Percentiles rank a stretch among this genome's conserved stretches.
Evolutionary conservation across 2,329 filamentous ascomycete genomes (phyloP).

Genomic region (Apiospora phragmitis): DNA sequence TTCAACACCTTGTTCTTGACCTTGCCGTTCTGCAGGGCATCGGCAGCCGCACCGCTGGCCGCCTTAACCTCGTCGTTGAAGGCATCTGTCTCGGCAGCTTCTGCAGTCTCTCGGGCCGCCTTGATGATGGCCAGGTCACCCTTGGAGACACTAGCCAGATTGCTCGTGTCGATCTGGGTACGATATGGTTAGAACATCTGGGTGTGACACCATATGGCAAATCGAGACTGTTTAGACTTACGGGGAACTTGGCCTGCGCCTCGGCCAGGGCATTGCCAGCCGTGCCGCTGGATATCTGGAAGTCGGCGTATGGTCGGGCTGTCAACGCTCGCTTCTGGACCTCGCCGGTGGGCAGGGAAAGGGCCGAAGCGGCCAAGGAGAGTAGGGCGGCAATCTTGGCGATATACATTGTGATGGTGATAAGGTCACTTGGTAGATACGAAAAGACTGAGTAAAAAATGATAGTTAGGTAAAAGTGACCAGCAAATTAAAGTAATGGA

Average conservation of each 20-base stretch:
- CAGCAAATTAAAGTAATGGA: neutral
- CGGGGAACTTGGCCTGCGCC: conserved; percentile 55
- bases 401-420: conserved; percentile 21
- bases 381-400: conserved; percentile 10
- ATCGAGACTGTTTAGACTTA: conserved; percentile 25
- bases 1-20: conserved; percentile 64
- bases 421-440: neutral
- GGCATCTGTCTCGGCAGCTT: conserved; percentile 51
- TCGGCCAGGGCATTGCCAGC: conserved; percentile 55
- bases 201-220: neutral
- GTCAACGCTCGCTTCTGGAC: conserved; percentile 17
- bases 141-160: conserved; percentile 47
- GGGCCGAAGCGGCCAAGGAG: conserved; percentile 9
- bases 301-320: conserved; percentile 25
- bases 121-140: conserved; percentile 52
- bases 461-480: neutral
- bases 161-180: conserved; percentile 40
- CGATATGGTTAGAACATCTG: neutral
- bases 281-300: conserved; percentile 51
- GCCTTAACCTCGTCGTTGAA: conserved; percentile 56
- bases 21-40: conserved; percentile 54
- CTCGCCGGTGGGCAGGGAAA: conserved; percentile 6
- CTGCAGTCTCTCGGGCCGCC: conserved; percentile 49
- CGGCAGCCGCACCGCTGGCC: conserved; percentile 41
- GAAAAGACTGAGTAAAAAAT: neutral